phyloP scores from a whole-genome alignment of 1,284 basidiomycete species.

The Irpex sp. region DNA sequence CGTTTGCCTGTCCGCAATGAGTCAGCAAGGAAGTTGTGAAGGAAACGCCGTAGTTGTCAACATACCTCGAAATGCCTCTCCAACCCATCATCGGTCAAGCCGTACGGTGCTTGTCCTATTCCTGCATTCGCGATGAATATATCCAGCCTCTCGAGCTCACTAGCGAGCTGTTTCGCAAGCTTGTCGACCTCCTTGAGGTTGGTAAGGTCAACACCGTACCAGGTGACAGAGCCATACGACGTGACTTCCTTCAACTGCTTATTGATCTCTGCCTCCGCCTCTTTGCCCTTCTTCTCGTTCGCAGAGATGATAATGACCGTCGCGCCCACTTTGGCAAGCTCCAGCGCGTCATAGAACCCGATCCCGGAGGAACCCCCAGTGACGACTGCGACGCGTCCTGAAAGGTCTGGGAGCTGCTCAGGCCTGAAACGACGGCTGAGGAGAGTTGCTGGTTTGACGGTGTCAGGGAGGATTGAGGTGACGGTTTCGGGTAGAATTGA shows the following conservation, averaged over 20 bases:
- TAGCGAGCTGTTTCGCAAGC: slow-evolving; percentile 21
- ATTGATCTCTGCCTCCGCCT: slow-evolving; percentile 30
- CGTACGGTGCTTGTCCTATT: slow-evolving; percentile 26
- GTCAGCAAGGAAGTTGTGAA: neutral
- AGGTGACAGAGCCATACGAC: slow-evolving; percentile 37
- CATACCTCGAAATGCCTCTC: slow-evolving; percentile 27
- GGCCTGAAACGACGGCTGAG: slow-evolving; percentile 22
- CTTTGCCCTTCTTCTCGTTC: slow-evolving; percentile 24
- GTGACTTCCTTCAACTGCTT: slow-evolving; percentile 68
- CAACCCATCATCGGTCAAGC: slow-evolving; percentile 26
- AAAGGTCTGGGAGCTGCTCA: slow-evolving; percentile 24
- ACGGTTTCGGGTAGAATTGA: too few relatives aligned
- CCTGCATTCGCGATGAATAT: slow-evolving; percentile 30
- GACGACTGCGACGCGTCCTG: slow-evolving; percentile 28
- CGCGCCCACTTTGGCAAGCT: slow-evolving; percentile 23
- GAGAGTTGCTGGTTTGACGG: slow-evolving; percentile 20
- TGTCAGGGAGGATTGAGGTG: neutral
- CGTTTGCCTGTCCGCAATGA: slow-evolving; percentile 22
- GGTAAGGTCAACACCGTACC: slow-evolving; percentile 24
- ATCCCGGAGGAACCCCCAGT: slow-evolving; percentile 27
- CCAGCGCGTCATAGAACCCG: slow-evolving; percentile 27
- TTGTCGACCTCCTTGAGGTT: slow-evolving; percentile 24
- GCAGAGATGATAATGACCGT: slow-evolving; percentile 28
- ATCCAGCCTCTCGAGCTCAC: slow-evolving; percentile 23
- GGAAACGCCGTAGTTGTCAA: too few relatives aligned